Base-by-base conservation (phyloP, 768 basidiomycete genomes). In the Pulveroboletus frians region DNA sequence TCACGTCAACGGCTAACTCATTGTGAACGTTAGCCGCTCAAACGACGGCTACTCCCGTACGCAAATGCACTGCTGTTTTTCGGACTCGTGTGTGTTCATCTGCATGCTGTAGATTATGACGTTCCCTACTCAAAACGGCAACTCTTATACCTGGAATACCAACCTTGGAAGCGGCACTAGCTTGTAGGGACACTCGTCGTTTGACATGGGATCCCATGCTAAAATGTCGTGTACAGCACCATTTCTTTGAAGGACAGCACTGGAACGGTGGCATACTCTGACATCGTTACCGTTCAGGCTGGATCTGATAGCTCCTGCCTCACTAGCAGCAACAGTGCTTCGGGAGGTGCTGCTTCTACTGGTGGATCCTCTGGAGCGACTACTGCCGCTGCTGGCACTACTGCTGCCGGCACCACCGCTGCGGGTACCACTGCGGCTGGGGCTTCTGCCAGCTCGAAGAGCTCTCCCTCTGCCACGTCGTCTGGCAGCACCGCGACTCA, bases 221-320 rank as follows among this genome's bases (percentile, higher is more conserved):
- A 9, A 60, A 30, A 21, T 27, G 17, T 4, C n/a, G n/a, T 13
- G 3, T 54, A 11, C 43, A 88, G 85, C 55, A 76, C 77, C n/a
- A 55, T 78, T 30, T 60, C 60, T 11, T 50, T 85, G 54, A 84
- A 80, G 68, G 86, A 88, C 53, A 67, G 65, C 59, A 77, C 78
- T 13, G 86, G 86, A 14, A 14, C 61, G 1, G 62, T 57, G 9
- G 78, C 73, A 7, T 88, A 73, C 67, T 77, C 78, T 13, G 78
- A 79, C 43, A 67, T 70, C 2, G 69, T 80, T 29, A 77, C 69
- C 0, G 63, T 87, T 41, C 53, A 64, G 46, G 2, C 61, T 5
- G 68, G 77, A 26, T 40, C 59, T 10, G 68, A 72, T 50, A 52
- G 57, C 8, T 51, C 58, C 39, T 74, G 73, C 18, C 9, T 61